Conservation (phyloP, 164 flowering plant genomes). For the Dillenia suffruticosa region DNA sequence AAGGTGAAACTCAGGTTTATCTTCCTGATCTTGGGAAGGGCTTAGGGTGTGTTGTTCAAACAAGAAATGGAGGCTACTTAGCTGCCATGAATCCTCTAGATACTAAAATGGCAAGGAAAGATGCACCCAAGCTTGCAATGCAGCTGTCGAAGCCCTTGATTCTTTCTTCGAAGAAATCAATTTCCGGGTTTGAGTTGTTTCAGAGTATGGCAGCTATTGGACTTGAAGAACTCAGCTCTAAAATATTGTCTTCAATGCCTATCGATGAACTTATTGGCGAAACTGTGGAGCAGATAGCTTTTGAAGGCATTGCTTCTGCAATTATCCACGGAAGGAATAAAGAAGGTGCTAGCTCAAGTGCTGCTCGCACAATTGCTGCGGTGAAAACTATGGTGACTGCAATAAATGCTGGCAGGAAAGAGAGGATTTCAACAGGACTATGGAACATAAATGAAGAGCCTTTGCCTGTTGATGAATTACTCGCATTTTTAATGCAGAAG, state of each 20-base stretch:
- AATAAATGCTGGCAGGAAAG: constrained; percentile 63
- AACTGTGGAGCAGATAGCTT: constrained; percentile 91
- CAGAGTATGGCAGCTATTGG: constrained; percentile 71
- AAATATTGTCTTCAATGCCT: constrained; percentile 51
- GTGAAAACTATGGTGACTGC: constrained; percentile 68
- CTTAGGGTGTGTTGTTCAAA: constrained; percentile 79
- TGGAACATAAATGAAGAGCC: constrained; percentile 73
- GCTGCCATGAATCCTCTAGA: constrained; percentile 74
- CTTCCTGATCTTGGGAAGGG: constrained; percentile 87
- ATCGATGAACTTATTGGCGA: constrained; percentile 80
- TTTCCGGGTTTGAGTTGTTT: constrained; percentile 63
- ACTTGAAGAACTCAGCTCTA: constrained; percentile 51
- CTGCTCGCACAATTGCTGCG: constrained; percentile 66
- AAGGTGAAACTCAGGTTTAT: constrained; percentile 36
- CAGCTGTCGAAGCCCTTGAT: constrained; percentile 76
- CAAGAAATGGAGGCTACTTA: constrained; percentile 86
- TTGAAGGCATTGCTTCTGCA: constrained; percentile 91
- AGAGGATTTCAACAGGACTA: constrained; percentile 71
- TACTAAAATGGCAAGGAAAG: constrained; percentile 46
- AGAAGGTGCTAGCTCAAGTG: constrained; percentile 91
- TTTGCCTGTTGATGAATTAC: constrained; percentile 55
- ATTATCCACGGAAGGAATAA: constrained; percentile 81
- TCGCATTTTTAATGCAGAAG: constrained; percentile 83
- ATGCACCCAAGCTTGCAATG: constrained; percentile 85
- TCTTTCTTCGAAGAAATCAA: constrained; percentile 29